phyloP scores from a whole-genome alignment of 345 rosid species.

The Melaleuca alternifolia region DNA sequence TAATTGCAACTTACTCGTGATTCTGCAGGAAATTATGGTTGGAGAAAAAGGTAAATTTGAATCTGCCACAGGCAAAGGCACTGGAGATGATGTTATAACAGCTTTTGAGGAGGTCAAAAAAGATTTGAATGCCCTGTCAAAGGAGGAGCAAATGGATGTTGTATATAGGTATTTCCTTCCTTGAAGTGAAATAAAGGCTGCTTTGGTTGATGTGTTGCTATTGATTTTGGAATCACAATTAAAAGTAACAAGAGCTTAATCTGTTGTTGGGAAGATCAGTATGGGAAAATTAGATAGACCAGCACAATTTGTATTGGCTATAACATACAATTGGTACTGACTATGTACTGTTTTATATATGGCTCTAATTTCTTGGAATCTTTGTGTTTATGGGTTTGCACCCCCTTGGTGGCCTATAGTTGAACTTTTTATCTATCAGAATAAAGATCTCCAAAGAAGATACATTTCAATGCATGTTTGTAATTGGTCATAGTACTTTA shows the following conservation, averaged over 20 bases:
- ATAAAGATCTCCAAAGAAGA: background rate
- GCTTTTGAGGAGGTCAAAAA: slow-evolving; percentile 49
- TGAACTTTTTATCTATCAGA: background rate
- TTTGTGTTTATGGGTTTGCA: background rate
- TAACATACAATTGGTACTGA: background rate
- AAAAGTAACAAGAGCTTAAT: background rate
- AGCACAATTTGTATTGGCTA: background rate
- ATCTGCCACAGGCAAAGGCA: slow-evolving; percentile 11
- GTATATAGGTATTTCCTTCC: slow-evolving; percentile 44
- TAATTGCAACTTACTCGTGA: background rate
- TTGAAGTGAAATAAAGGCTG: background rate
- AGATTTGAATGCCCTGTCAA: slow-evolving; percentile 67
- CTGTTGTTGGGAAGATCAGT: background rate
- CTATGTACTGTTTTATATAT: background rate
- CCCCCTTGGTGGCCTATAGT: background rate
- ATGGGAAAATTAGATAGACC: background rate
- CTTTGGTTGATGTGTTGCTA: background rate
- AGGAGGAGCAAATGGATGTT: slow-evolving; percentile 83
- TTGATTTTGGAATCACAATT: background rate
- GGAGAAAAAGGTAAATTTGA: slow-evolving; percentile 22
- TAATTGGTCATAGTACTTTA: background rate
- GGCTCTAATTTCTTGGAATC: background rate
- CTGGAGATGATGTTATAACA: slow-evolving; percentile 14
- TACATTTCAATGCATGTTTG: background rate
- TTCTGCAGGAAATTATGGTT: slow-evolving; percentile 43